Base-by-base conservation (phyloP, 2,329 filamentous ascomycete genomes). In the Dissoconium aciculare region DNA sequence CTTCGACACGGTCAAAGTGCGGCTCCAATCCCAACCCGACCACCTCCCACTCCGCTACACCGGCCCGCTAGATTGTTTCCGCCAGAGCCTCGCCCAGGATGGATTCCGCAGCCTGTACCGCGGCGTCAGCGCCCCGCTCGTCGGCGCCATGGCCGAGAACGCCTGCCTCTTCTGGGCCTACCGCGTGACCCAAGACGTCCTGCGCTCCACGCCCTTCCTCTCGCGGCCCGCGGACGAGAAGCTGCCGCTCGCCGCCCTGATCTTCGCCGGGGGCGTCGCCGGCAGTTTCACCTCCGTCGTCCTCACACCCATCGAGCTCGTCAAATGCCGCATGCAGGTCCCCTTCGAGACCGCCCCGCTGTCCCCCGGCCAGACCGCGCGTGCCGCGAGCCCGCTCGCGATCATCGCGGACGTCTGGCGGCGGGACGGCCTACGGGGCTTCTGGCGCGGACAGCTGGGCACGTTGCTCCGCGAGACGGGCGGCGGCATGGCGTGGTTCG, bases 241-340 rank as follows among this genome's bases (percentile, higher is more conserved):
- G 0, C 61, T 95, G 2, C 76, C 84, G 0, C 68, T 94, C n/a
- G 59, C 68, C 1, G 77, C 75, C 1, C 66, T 95, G 11, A 71
- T 82, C 53, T 60, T 74, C 30, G 91, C 83, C 11, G 89, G 89
- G 27, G 87, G 81, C 28, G 77, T 82, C 35, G 78, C 85, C 1
- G 89, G 89, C 17, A 78, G 80, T 23, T 79, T 93, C 48, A 92
- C 89, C 0, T 93, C 83, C 0, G 67, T 94, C 28, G 73, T 93
- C 17, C 71, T 98, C 38, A 98, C 89, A 0, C 89, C 89, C 0
- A 83, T 98, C 43, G 89, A 98, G 59, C 71, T 98, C 31, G 80
- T 98, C 52, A 98, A 98, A 60, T 98, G 89, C 69, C 91, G 89
- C 58, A 92, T 98, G 60, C 89, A 98, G 55, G 85, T 87, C 1